Evolutionary conservation across 306 rosid genomes (phyloP).

Genomic region (Prunus padus): DNA sequence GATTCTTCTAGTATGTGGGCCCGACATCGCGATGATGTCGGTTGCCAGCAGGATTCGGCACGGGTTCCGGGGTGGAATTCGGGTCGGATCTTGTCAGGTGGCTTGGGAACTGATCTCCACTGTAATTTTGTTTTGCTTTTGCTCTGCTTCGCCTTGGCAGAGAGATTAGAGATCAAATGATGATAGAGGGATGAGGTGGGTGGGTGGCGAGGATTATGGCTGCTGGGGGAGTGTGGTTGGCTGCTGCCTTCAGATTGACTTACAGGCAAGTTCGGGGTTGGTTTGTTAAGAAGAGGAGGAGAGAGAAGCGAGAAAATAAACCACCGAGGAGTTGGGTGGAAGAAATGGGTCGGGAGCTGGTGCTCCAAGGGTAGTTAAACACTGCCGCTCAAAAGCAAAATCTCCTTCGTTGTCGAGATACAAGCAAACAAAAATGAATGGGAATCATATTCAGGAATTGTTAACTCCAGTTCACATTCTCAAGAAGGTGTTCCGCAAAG

Average conservation of each 20-base stretch:
- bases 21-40: no score
- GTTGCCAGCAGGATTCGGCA: no score
- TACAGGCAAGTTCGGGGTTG: constrained; percentile 57
- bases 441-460: constrained; percentile 37
- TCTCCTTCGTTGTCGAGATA: constrained; percentile 27
- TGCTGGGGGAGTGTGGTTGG: no score
- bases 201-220: no score
- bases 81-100: no score
- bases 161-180: no score
- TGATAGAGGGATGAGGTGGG: no score
- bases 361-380: constrained; percentile 21
- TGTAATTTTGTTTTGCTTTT: no score
- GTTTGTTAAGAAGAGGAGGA: constrained; percentile 64
- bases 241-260: constrained; percentile 47
- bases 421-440: constrained; percentile 27
- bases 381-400: not conserved
- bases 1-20: no score
- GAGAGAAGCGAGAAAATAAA: constrained; percentile 42
- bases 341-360: constrained; percentile 28
- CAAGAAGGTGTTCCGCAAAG: constrained; percentile 49
- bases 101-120: no score
- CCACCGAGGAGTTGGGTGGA: constrained; percentile 27
- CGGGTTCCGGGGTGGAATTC: no score
- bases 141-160: no score
- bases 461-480: constrained; percentile 42